Evolutionary conservation across 176 grass and related monocot genomes (phyloP), one percentile per base, ranked within the genome.

Genomic region (Tillandsia fasciculata): DNA sequence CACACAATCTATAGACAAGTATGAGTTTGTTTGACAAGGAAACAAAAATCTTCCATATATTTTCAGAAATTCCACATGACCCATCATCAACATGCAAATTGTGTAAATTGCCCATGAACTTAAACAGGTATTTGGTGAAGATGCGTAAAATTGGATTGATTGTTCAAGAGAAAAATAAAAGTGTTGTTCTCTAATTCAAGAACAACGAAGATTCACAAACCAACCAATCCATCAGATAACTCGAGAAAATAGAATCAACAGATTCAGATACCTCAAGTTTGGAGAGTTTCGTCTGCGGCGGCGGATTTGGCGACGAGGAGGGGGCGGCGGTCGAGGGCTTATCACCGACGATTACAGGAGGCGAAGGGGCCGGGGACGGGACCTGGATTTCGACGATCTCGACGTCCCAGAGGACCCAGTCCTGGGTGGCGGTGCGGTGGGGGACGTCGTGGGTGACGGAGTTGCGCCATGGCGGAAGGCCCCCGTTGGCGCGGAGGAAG

Each of bases 321-420:
- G 52, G 59, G 8, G 58, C 24, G 1, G 70, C 63, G 3, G 72
- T 10, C 10, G 23, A 0, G 14, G 20, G 2, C 2, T 1, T 0
- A 63, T 3, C 12, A 12, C 17, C 4, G 23, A 0, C 22, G 11
- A 56, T 0, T 11, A 42, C 7, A 18, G 6, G 12, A 0, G 1
- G 2, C 2, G 14, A 53, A 3, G 48, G 50, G 54, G 47, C 75
- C 73, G 1, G 66, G 11, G 2, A 23, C 64, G 7, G 74, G 23
- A 2, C 68, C 23, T 9, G 71, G 14, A 72, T 77, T 72, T 90
- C 81, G 7, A 97, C 69, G 63, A 97, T 49, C 74, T 92, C 81
- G 52, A 97, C 77, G 14, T 87, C 84, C 93, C 93, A 97, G 5
- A 97, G 73, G 2, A 92, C 49, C 86, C 84, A 97, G 0, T 84